Base-by-base conservation (phyloP, 2,329 filamentous ascomycete species). In the Pseudocercospora cruenta region DNA sequence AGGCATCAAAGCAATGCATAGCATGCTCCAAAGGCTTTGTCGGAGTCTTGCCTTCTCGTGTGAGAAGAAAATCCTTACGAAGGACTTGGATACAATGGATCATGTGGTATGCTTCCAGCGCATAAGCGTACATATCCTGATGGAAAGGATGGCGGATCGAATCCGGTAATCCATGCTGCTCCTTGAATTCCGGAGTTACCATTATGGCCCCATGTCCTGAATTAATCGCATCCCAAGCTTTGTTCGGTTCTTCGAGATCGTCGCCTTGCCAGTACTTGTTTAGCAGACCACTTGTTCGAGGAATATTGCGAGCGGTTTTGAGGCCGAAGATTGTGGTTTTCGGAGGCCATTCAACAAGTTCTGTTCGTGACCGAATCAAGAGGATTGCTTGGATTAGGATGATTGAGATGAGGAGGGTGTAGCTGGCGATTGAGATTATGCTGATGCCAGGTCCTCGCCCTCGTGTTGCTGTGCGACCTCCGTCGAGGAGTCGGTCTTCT, bases 1-100 rank as follows among this genome's bases (percentile, higher is more conserved):
- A 21, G 7, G 65, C 62, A 59, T 67, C 65, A 26, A 64, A 67
- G 51, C 65, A 67, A 33, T 67, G 65, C 58, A 58, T 57, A 3
- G 61, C 43, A 47, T 67, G 65, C 26, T 62, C 59, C 21, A 62
- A 19, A 1, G 59, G 59, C n/a, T 59, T 55, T 2, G 51, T 58
- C 7, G 58, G 24, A 49, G 22, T 28, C 21, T n/a, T 59, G 31
- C 47, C 58, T n/a, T 51, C 57, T 16, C 49, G 26, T 19, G 49
- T 45, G 8, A 63, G 22, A 2, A 54, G 26, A 10, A 57, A 51
- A 36, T 63, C 45, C 24, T 54, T 54, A 8, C 60, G 47, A 1
- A 51, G 49, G 16, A 63, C 22, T 22, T 53, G 47, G 16, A 24
- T 33, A 9, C 60, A 63, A 22, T 67, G 65, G 7, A 67, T 61